These are phyloP conservation scores for Beta corolliflora DNA, from an alignment of 179 eudicot genomes.

Conservation along the genomic window DNA sequence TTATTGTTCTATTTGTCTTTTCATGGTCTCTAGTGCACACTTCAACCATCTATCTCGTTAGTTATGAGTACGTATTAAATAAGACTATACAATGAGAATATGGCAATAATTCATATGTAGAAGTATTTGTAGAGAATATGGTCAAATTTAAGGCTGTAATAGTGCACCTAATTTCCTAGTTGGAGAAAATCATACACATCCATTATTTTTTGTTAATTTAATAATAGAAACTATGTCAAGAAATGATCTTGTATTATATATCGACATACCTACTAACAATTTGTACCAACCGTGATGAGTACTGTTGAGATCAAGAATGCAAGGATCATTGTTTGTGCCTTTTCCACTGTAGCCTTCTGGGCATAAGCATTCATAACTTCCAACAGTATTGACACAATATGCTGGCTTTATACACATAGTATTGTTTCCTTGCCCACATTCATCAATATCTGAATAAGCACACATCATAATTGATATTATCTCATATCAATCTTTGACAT, in stretches of 20 bases:
- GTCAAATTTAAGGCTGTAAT: too few species aligned
- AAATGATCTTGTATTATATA: neutral
- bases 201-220: too few species aligned
- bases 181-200: too few species aligned
- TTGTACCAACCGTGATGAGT: neutral
- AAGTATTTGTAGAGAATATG: too few species aligned
- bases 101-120: too few species aligned
- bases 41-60: too few species aligned
- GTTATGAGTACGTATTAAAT: too few species aligned
- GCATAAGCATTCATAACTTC: conserved; percentile 10
- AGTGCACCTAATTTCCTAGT: too few species aligned
- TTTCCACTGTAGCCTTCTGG: conserved; percentile 7
- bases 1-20: too few species aligned
- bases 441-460: conserved; percentile 2
- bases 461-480: neutral
- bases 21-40: too few species aligned
- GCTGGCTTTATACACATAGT: neutral
- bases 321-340: conserved; percentile 1
- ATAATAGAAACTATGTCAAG: too few species aligned
- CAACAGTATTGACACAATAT: conserved; percentile 15
- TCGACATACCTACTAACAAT: conserved; percentile 13
- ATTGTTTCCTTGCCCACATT: neutral
- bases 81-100: too few species aligned
- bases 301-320: conserved; percentile 5
- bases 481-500: neutral